Percentiles rank a stretch among this genome's conserved stretches.
Evolutionary conservation across 192 early-diverging fungal genomes (phyloP).

Genomic region (Linnemannia hyalina): DNA sequence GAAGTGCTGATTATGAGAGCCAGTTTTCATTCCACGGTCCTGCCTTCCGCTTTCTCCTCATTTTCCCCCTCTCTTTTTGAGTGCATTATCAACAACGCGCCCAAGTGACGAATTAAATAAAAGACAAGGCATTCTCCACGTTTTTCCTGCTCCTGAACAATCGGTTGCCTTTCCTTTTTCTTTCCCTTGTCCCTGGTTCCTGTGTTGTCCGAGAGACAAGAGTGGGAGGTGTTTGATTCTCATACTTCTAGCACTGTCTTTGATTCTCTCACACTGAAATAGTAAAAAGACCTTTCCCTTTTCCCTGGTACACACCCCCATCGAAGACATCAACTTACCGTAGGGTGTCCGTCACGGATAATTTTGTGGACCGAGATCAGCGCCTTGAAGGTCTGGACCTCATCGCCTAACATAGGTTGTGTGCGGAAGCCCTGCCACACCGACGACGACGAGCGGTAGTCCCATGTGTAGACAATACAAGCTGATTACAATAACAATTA

Average conservation of each 20-base stretch:
- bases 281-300: not conserved
- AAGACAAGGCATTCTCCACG: not conserved
- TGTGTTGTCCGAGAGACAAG: not conserved
- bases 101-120: not conserved
- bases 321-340: slow-evolving; percentile 60
- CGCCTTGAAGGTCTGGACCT: slow-evolving; percentile 97
- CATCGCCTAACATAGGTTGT: slow-evolving; percentile 91
- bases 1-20: not conserved
- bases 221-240: not conserved
- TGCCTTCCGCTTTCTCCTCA: not conserved
- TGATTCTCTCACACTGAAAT: not conserved
- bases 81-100: not conserved
- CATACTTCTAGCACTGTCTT: not conserved
- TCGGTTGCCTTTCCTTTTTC: not conserved
- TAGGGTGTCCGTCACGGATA: slow-evolving; percentile 91
- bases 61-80: not conserved
- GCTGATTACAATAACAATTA: slow-evolving; percentile 52
- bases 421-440: slow-evolving; percentile 90
- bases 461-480: slow-evolving; percentile 95
- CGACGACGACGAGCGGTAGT: slow-evolving; percentile 86
- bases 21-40: not conserved
- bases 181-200: not conserved
- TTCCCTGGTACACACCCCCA: not conserved
- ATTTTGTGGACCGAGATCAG: slow-evolving; percentile 96
- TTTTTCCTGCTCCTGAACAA: not conserved